A percentile compares a stretch with the other conserved stretches of the same genome.
Evolutionary conservation across 306 rosid genomes (phyloP).

Genomic region (Erythrophleum fordii): DNA sequence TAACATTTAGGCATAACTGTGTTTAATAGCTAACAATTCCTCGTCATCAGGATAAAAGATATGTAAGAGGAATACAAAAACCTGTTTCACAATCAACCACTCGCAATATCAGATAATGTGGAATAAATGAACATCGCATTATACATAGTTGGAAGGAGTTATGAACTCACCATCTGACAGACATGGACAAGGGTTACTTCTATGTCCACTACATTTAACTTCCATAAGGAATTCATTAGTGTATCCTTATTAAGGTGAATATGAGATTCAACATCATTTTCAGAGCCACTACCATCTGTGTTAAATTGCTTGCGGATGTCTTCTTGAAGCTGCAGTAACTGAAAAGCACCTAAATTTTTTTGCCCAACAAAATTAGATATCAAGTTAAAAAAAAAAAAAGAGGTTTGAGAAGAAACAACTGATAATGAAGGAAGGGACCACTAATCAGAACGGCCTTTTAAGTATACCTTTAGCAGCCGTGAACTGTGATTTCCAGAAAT

Average conservation of each 20-base stretch:
- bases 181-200: constrained; percentile 89
- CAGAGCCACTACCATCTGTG: constrained; percentile 60
- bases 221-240: constrained; percentile 83
- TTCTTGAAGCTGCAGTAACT: constrained; percentile 84
- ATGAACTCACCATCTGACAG: constrained; percentile 87
- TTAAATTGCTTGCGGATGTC: constrained; percentile 70
- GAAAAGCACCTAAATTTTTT: constrained; percentile 72
- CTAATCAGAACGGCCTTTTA: background rate
- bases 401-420: constrained; percentile 18
- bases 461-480: constrained; percentile 88
- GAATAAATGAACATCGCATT: background rate
- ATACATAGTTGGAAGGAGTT: constrained; percentile 1
- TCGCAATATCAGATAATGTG: background rate
- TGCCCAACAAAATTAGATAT: constrained; percentile 36
- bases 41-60: background rate
- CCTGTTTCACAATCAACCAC: constrained; percentile 20
- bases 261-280: constrained; percentile 69
- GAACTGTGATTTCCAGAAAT: constrained; percentile 93
- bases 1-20: background rate
- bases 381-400: constrained; percentile 12
- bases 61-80: background rate
- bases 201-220: constrained; percentile 89
- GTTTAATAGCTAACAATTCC: background rate
- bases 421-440: constrained; percentile 8
- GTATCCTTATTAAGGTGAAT: constrained; percentile 74